Evolutionary conservation across 176 grass and related monocot genomes (phyloP), one percentile per base, ranked within the genome.

Genomic region (Eragrostis curvula): DNA sequence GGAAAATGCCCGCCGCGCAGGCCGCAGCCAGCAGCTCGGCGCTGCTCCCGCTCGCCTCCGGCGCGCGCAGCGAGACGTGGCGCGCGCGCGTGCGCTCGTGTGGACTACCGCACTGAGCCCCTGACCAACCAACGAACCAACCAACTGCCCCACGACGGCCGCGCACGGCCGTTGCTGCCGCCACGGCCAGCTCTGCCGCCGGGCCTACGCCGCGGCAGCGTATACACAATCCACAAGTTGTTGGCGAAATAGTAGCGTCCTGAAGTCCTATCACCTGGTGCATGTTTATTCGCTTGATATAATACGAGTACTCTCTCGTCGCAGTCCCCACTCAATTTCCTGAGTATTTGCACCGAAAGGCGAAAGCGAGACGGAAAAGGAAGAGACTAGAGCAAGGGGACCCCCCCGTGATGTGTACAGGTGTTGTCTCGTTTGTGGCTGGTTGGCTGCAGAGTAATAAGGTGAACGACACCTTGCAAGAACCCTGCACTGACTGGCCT

Each of bases 271-370:
- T 27, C 3, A 6, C 12, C 29, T 29, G 43, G 43, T 45, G 43
- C 1, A 12, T 65, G 6, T 17, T 18, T 17, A n/a, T 36, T 36
- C 32, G 2, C 32, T 36, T 36, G 32, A 36, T 36, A 36, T 36
- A 36, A 36, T 36, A 36, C 32, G 24, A 20, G 16, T 30, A 7
- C 10, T 21, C 15, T 21, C 3, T 21, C 36, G 72, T 32, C 72
- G 73, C 46, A 28, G 73, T 60, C 9, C 15, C 46, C 73, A 23
- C 53, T 49, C 41, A 57, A 68, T 67, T 84, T 76, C 48, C 40
- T 15, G 71, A 30, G 71, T 16, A 23, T 8, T 30, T 14, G 23
- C 63, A 78, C 27, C 64, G 42, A 49, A 70, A 40, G 52, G 5
- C 28, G 41, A 46, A 46, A n/a, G 64, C 27, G 21, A 39, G 63